Percentiles rank a stretch among this genome's conserved stretches.
Evolutionary conservation across 2,329 filamentous ascomycete species (phyloP).

Genomic region (Diaporthe sp.): DNA sequence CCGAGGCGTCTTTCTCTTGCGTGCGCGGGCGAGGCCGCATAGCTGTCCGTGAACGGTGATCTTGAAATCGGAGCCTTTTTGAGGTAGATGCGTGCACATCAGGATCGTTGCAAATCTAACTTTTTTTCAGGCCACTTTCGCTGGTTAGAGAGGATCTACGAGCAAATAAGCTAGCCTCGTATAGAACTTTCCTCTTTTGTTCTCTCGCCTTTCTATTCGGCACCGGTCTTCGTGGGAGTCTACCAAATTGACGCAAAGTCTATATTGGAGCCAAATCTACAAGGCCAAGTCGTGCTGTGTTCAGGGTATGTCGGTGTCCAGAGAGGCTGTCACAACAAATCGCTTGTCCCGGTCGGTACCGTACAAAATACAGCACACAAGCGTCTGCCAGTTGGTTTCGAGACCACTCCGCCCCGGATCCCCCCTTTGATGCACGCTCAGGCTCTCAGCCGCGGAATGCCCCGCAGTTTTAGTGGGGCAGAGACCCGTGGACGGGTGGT

Average conservation of each 20-base stretch:
- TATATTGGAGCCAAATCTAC: not conserved
- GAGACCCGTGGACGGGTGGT: conserved; percentile 16
- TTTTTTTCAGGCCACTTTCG: conserved; percentile 21
- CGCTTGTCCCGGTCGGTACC: not conserved
- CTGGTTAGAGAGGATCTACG: conserved; percentile 7
- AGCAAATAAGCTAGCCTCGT: conserved; percentile 8
- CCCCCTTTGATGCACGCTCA: conserved; percentile 35
- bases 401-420: conserved; percentile 22
- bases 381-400: conserved; percentile 7
- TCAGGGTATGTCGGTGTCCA: not conserved
- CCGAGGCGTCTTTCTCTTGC: not conserved
- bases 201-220: not conserved
- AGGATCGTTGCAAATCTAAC: conserved; percentile 20
- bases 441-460: conserved; percentile 34
- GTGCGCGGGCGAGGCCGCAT: conserved; percentile 2
- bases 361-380: conserved; percentile 9
- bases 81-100: not conserved
- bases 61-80: not conserved
- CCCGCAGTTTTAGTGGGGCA: conserved; percentile 36
- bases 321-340: not conserved
- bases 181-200: not conserved
- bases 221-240: not conserved
- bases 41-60: conserved; percentile 17
- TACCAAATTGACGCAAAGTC: not conserved
- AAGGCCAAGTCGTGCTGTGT: not conserved